Base-by-base conservation (phyloP, 768 basidiomycete species). In the Albatrellus ellisii region DNA sequence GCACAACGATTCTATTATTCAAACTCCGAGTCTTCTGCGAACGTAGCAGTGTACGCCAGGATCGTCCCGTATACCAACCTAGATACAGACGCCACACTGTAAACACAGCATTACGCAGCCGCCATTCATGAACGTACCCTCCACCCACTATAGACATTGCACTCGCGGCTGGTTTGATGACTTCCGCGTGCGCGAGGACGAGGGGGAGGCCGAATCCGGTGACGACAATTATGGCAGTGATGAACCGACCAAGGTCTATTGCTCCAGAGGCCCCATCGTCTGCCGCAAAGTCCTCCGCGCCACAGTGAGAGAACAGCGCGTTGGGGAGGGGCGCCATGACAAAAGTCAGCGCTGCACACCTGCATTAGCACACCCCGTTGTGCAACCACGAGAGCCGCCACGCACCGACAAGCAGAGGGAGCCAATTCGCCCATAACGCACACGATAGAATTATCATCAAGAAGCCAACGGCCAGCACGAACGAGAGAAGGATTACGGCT, bases 381-480 rank as follows among this genome's bases (percentile, higher is more conserved):
- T 39, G 20, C 14, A 25, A 12, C 4, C 7, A 11, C 24, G 20
- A 29, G 28, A 26, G 17, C 15, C n/a, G 15, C 20, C 35, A 68
- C 85, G 48, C 52, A 95, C 95, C 95, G 49, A 97, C 94, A 49
- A 98, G 72, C 39, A 99, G 69, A 26, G 95, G 95, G 17, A 98
- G 69, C 95, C 95, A 99, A 59, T 99, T 99, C 11, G 77, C 65
- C 81, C 83, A 98, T 24, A 98, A 66, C 6, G 95, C 95, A 58
- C 95, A 98, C 1, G 89, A 89, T 18, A 99, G 79, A 59, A 99
- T 99, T 56, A 98, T 87, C 56, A 98, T 75, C 44, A 99, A 66
- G 67, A 99, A 99, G n/a, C 95, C 95, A 12, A 94, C 73, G 5
- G 95, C 95, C 38, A 99, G 80, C 41, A 97, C 88, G 63, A 99